Base-by-base conservation (phyloP, 2,329 filamentous ascomycete species). In the Blastomyces parvus region DNA sequence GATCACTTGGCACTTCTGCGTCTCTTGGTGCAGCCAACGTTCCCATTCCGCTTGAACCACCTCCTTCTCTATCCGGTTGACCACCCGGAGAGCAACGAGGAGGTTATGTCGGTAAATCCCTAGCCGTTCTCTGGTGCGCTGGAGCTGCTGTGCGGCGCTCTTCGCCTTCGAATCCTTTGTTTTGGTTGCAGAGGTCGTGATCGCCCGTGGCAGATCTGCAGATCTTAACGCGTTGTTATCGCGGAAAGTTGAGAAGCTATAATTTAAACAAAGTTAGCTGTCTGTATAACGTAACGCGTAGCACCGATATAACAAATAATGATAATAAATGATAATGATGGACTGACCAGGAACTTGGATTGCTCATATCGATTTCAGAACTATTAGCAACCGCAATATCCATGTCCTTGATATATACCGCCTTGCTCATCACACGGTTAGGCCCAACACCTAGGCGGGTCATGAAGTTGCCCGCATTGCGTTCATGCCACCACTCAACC, bases 11-110 rank as follows among this genome's bases (percentile, higher is more conserved):
- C 94, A 99, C 59, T 89, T 84, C 42, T 81, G 76, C 67, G 86
- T 87, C 77, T 99, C 94, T 68, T 90, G 88, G 2, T 84, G 76
- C 38, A 97, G 82, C 92, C 93, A 99, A 67, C 90, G 89, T 78
- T 96, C 92, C 88, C 91, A 99, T 74, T 97, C 93, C 0, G 88
- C 88, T 70, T 86, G 84, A 62, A 97, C 76, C 74, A 96, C 87
- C 74, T 97, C 91, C 64, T 84, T 83, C 79, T 97, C 94, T 36
- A 97, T 86, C 63, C 84, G 88, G 76, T 97, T 97, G 65, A 97
- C 87, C 2, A 97, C 85, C 4, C 92, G 86, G 79, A 97, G 86
- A 5, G 92, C 91, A 5, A 99, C 92, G 2, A 97, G 79, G 25
- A 99, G 80, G 72, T 97, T 91, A 74, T 99, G 91, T 2, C 94